Percentiles rank a stretch among this genome's conserved stretches.
Evolutionary conservation across 2,329 filamentous ascomycete species (phyloP).

Genomic region (Colletotrichum sidae): DNA sequence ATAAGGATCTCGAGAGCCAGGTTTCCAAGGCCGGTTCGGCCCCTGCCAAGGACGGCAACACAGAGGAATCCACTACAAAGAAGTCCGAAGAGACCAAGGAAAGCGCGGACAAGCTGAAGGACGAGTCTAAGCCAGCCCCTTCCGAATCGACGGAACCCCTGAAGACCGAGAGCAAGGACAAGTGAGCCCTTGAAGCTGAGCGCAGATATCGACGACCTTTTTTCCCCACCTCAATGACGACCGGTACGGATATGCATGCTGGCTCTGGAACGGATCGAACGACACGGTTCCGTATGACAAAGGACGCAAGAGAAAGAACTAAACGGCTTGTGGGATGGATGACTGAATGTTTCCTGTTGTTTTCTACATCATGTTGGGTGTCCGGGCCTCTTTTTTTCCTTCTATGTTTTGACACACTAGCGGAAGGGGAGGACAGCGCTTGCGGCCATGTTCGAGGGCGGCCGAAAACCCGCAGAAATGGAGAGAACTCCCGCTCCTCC

Average conservation of each 20-base stretch:
- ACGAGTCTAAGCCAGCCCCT: slow-evolving; percentile 34
- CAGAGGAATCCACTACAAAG: slow-evolving; percentile 43
- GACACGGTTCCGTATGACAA: slow-evolving; percentile 31
- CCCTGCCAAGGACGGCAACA: slow-evolving; percentile 31
- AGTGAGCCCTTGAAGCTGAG: slow-evolving; percentile 21
- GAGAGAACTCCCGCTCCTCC: slow-evolving; percentile 14
- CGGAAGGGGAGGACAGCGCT: slow-evolving; percentile 14
- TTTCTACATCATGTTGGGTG: slow-evolving; percentile 39
- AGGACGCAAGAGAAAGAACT: slow-evolving; percentile 25
- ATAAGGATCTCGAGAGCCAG: slow-evolving; percentile 87
- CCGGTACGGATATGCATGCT: slow-evolving; percentile 25
- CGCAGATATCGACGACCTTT: slow-evolving; percentile 11
- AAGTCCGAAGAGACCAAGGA: slow-evolving; percentile 39
- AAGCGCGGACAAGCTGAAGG: slow-evolving; percentile 29
- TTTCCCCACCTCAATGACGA: slow-evolving; percentile 19
- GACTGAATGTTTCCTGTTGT: slow-evolving; percentile 38
- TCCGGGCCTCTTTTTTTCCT: slow-evolving; percentile 12
- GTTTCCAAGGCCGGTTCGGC: slow-evolving; percentile 68
- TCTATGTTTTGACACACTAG: slow-evolving; percentile 13
- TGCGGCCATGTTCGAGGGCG: slow-evolving; percentile 6
- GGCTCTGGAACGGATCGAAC: slow-evolving; percentile 29
- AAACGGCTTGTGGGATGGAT: slow-evolving; percentile 38
- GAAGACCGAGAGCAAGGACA: slow-evolving; percentile 33
- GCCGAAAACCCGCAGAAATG: slow-evolving; percentile 16
- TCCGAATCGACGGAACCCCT: slow-evolving; percentile 28